phyloP scores from a whole-genome alignment of 306 rosid species.

The Urtica urens region DNA sequence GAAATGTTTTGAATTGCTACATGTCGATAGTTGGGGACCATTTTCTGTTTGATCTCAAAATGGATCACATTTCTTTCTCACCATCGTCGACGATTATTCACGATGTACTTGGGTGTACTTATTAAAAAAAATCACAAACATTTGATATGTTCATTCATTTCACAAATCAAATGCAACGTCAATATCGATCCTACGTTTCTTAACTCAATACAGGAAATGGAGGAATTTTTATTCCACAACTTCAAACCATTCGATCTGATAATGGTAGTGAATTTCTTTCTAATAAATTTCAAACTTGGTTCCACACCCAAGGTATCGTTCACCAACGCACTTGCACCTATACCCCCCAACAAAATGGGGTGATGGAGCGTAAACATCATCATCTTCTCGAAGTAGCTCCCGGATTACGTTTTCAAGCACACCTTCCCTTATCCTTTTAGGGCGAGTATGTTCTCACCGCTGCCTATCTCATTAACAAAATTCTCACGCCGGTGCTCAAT shows the following conservation, averaged over 20 bases:
- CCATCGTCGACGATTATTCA: too few species aligned
- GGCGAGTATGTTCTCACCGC: neutral
- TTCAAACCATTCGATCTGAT: neutral
- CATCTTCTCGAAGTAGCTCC: neutral
- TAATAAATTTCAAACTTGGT: neutral
- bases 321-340: neutral
- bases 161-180: neutral
- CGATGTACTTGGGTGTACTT: slow-evolving; percentile 4
- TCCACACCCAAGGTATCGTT: neutral
- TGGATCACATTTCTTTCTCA: slow-evolving; percentile 1
- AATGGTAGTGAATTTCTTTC: slow-evolving; percentile 1
- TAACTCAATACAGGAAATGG: neutral
- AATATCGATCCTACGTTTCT: neutral
- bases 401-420: neutral
- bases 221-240: neutral
- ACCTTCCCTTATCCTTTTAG: neutral
- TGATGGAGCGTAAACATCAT: neutral
- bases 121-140: neutral
- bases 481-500: neutral
- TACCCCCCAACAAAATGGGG: neutral
- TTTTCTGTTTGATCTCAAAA: neutral
- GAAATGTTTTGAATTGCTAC: neutral
- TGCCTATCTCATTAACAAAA: neutral
- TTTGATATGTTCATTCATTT: too few species aligned
- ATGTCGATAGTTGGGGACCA: too few species aligned